These are phyloP conservation scores for Epichloe sibirici DNA, from an alignment of 2,329 filamentous ascomycete genomes.

Conservation along the genomic window DNA sequence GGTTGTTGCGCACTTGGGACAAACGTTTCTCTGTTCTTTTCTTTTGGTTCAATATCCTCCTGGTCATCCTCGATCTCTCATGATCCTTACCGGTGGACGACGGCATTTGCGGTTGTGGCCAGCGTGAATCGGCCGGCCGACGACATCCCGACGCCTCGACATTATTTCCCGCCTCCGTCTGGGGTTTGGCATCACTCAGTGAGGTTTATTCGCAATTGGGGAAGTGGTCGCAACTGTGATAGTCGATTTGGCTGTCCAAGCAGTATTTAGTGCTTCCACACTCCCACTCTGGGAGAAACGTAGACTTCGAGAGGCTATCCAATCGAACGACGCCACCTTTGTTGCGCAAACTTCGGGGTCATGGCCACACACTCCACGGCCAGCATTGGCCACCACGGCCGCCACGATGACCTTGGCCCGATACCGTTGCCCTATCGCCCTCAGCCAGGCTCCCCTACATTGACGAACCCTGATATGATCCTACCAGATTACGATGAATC, in stretches of 20 bases:
- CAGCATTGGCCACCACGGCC: slow-evolving; percentile 16
- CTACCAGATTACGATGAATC: slow-evolving; percentile 60
- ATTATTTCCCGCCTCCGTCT: neutral
- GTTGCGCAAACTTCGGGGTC: slow-evolving; percentile 1
- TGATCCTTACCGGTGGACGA: neutral
- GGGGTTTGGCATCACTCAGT: neutral
- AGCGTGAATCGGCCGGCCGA: neutral
- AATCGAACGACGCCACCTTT: neutral
- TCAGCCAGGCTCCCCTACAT: slow-evolving; percentile 63
- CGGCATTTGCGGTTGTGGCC: neutral
- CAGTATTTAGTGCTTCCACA: neutral
- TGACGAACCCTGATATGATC: slow-evolving; percentile 93
- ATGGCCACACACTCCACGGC: slow-evolving; percentile 21
- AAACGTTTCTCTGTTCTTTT: neutral
- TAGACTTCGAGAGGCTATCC: neutral
- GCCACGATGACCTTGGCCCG: slow-evolving; percentile 16
- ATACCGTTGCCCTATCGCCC: slow-evolving; percentile 27
- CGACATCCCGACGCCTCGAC: neutral
- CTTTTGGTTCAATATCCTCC: neutral
- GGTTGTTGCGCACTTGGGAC: neutral
- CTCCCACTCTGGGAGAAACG: neutral
- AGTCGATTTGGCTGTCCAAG: neutral
- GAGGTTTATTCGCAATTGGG: neutral
- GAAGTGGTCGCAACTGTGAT: neutral
- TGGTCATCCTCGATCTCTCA: neutral